Evolutionary conservation across 495 filamentous ascomycete species (phyloP).

Genomic region (Echria macrotheca): DNA sequence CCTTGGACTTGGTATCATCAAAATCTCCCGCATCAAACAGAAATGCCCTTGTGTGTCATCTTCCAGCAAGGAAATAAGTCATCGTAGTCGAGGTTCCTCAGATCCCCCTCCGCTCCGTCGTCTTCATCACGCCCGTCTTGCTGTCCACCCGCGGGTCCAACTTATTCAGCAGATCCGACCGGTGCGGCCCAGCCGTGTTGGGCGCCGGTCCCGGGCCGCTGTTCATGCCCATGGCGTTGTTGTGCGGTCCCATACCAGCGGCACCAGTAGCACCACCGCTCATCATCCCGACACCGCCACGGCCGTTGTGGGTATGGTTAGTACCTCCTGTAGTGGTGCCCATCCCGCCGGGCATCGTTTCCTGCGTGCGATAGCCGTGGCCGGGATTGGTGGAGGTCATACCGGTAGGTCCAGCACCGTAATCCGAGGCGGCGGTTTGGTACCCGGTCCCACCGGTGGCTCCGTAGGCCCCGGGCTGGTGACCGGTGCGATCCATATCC

Average conservation of each 20-base stretch:
- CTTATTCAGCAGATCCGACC: slow-evolving; percentile 46
- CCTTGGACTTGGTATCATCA: no score
- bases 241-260: not conserved
- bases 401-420: not conserved
- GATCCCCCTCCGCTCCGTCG: slow-evolving; percentile 1
- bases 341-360: not conserved
- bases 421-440: not conserved
- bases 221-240: not conserved
- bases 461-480: not conserved
- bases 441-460: not conserved
- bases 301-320: not conserved
- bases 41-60: not conserved
- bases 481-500: slow-evolving; percentile 31
- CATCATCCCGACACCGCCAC: not conserved
- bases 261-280: no score
- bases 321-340: no score
- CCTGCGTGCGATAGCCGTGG: no score
- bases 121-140: slow-evolving; percentile 12
- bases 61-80: not conserved
- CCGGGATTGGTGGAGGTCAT: not conserved
- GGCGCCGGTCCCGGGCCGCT: slow-evolving; percentile 32
- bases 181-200: slow-evolving; percentile 45
- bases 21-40: no score
- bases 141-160: slow-evolving; percentile 46
- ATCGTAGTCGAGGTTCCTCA: not conserved